Base-by-base conservation (phyloP, 2,329 filamentous ascomycete genomes). In the Phyllosticta capitalensis region DNA sequence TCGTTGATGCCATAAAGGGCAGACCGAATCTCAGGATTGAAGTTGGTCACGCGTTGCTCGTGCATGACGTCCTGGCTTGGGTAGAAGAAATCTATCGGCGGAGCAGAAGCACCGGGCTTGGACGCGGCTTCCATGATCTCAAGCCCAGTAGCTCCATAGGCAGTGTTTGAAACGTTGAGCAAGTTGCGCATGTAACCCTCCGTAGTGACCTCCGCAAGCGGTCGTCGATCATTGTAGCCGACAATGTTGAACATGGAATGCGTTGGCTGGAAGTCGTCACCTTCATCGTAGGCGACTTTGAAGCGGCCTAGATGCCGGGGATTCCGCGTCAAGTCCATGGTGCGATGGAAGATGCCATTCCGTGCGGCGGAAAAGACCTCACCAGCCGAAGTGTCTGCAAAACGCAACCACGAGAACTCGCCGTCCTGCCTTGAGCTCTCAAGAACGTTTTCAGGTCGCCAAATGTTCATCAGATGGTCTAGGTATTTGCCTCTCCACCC, bases 331-430 rank as follows among this genome's bases (percentile, higher is more conserved):
- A 87, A 78, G 55, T 84, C 80, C 1, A 87, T 75, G 3, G 90
- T 88, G 48, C 92, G 88, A 58, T 88, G 79, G 65, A 95, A 89
- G 1, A 95, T 65, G 61, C 86, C 85, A 57, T 81, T 79, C 65
- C 86, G 87, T 3, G 88, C 87, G 30, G 85, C 81, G 58, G 80
- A 79, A 61, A 87, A 88, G 1, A 84, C 85, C 63, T 97, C 92
- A 9, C 80, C 79, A 1, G 86, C 78, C 14, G 90, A 94, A 0
- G 81, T 78, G 66, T 96, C 90, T 3, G 88, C 83, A 67, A 99
- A 96, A 4, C 91, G 86, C 61, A 97, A 79, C 85, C 91, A 99
- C 0, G 92, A 92, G 72, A 97, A 97, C 1, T 85, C 81, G 14
- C 84, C 82, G 55, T 81, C 79, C 0, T 81, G 80, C 21, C 80